Base-by-base conservation (phyloP, 2,329 filamentous ascomycete genomes). In the Nannizzia gypsea region DNA sequence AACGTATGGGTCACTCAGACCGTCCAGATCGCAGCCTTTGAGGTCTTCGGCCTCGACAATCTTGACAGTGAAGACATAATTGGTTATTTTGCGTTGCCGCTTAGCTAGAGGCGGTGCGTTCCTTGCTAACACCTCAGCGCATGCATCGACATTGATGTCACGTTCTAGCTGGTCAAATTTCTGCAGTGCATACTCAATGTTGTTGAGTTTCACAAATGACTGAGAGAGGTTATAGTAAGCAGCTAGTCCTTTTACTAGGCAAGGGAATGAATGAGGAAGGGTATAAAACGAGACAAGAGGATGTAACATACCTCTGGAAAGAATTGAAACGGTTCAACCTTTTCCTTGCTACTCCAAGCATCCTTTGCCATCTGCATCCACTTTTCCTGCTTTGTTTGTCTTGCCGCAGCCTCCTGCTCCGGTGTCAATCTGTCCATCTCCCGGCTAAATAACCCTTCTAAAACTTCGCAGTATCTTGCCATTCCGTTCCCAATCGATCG, bases 61-160 rank as follows among this genome's bases (percentile, higher is more conserved):
- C 76, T 99, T 99, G 75, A 99, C 91, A 0, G 93, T 97, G 74
- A 99, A 99, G 59, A 96, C 91, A 71, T 95, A 97, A 70, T 95
- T 96, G 63, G 84, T 88, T 46, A 86, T 83, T 67, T 84, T 87
- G 66, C 84, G 84, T 60, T 82, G 79, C 68, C 80, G 80, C 62
- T 84, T 82, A n/a, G 84, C 84, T 58, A 83, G 79, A 0, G 88
- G 86, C 6, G 89, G 89, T 26, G 89, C 83, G 63, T 87, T 80
- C 67, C 82, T 85, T 54, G 86, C 84, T 57, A 99, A 83, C 15
- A 95, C 83, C 57, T 88, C 85, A 2, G 91, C 91, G 68, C 90
- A 96, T 9, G 82, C 87, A 70, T 99, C 93, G 11, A 95, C 90
- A 67, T 96, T 91, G 78, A 97, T 89, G 61, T 86, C 84, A 69